These are phyloP conservation scores for Tulasnella sp. DNA, from an alignment of 768 basidiomycete species.

Conservation along the genomic window DNA sequence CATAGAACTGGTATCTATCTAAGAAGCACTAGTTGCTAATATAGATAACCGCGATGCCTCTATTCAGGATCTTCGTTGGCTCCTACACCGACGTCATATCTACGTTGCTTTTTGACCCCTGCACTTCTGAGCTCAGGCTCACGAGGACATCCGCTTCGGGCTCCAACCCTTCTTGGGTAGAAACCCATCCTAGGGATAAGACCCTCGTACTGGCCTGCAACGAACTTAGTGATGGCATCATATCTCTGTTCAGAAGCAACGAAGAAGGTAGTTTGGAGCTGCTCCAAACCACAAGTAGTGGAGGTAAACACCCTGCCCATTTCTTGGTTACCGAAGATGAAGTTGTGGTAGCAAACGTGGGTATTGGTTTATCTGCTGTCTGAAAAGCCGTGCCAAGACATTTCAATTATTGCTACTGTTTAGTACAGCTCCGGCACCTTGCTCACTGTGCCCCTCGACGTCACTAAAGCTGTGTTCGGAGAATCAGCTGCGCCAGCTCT, in stretches of 20 bases:
- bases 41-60: no score
- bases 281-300: slow-evolving; percentile 38
- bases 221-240: slow-evolving; percentile 53
- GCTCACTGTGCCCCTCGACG: slow-evolving; percentile 41
- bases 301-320: slow-evolving; percentile 53
- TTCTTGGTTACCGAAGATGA: slow-evolving; percentile 44
- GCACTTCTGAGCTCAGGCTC: slow-evolving; percentile 26
- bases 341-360: slow-evolving; percentile 57
- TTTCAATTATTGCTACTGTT: slow-evolving; percentile 7
- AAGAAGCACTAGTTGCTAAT: no score
- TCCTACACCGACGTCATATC: slow-evolving; percentile 41
- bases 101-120: slow-evolving; percentile 50
- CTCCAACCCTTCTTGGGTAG: slow-evolving; percentile 57
- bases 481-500: slow-evolving; percentile 42
- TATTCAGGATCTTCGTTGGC: slow-evolving; percentile 24
- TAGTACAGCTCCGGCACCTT: slow-evolving; percentile 62
- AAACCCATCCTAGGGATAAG: slow-evolving; percentile 41
- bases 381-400: not conserved
- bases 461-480: no score
- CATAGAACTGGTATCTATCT: no score
- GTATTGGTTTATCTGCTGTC: slow-evolving; percentile 24
- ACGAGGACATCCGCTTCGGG: slow-evolving; percentile 19
- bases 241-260: slow-evolving; percentile 47
- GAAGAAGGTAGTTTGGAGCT: slow-evolving; percentile 38
- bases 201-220: slow-evolving; percentile 52